Conservation (phyloP, 306 rosid species). For the Hippophae tibetana region DNA sequence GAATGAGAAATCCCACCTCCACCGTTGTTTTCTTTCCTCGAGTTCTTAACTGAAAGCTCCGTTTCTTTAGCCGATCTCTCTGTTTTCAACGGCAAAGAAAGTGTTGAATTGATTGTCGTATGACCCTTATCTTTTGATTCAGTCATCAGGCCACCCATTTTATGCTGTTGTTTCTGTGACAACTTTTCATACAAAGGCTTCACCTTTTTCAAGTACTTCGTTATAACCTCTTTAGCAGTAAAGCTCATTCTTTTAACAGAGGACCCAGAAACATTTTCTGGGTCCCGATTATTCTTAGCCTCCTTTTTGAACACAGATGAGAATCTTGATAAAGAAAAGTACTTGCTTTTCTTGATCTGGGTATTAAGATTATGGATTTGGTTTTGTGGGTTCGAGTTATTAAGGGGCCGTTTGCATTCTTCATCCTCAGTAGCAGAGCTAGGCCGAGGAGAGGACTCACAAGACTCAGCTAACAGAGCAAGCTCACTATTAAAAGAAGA, state of each 20-base stretch:
- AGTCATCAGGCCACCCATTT: constrained; percentile 9
- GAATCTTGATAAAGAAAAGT: constrained; percentile 66
- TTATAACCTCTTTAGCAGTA: constrained; percentile 63
- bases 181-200: constrained; percentile 71
- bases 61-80: constrained; percentile 27
- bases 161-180: constrained; percentile 43
- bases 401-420: constrained; percentile 42
- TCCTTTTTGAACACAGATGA: constrained; percentile 69
- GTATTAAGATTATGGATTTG: not conserved
- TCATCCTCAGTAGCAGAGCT: constrained; percentile 64
- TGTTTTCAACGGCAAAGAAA: constrained; percentile 17
- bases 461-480: constrained; percentile 30
- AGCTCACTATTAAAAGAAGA: constrained; percentile 53
- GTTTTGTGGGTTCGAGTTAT: not conserved
- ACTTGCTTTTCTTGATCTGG: constrained; percentile 45
- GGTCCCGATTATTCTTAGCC: constrained; percentile 6
- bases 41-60: not conserved
- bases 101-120: not conserved
- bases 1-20: constrained; percentile 48
- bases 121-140: not conserved
- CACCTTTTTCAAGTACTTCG: constrained; percentile 73
- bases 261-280: constrained; percentile 23
- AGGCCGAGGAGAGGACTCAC: constrained; percentile 62
- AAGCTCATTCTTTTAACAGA: constrained; percentile 49
- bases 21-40: constrained; percentile 16